phyloP scores from a whole-genome alignment of 805 yeast species.

The Metschnikowia lachancei region DNA sequence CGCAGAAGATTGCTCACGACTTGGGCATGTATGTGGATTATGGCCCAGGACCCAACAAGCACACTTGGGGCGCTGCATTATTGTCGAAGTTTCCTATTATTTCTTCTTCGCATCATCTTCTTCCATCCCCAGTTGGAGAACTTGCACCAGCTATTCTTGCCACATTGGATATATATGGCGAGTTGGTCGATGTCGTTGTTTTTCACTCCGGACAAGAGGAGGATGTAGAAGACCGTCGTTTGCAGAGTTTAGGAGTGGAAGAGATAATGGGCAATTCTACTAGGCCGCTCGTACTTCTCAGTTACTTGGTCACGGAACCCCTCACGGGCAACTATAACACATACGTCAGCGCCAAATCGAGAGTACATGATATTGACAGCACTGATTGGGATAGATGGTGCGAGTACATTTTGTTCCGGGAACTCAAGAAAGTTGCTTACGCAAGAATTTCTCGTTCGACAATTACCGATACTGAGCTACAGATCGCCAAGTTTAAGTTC shows the following conservation, averaged over 20 bases:
- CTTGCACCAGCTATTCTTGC: constrained; percentile 98
- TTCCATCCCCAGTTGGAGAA: constrained; percentile 98
- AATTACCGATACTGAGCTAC: constrained; percentile 95
- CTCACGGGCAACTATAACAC: constrained; percentile 87
- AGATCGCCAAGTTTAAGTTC: constrained; percentile 85
- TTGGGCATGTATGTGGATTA: constrained; percentile 92
- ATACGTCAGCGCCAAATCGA: constrained; percentile 76
- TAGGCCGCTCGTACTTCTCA: constrained; percentile 80
- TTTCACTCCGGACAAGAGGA: constrained; percentile 99
- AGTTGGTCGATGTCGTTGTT: constrained; percentile 84
- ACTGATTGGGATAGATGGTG: constrained; percentile 98
- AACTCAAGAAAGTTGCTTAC: constrained; percentile 82
- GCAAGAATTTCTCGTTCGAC: constrained; percentile 92
- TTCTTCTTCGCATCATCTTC: constrained; percentile 82
- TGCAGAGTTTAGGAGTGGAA: constrained; percentile 75
- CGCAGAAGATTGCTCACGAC: constrained; percentile 88
- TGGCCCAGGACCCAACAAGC: constrained; percentile 97
- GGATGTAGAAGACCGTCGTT: constrained; percentile 87
- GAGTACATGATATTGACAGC: constrained; percentile 92
- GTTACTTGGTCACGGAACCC: constrained; percentile 89
- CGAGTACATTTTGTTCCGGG: constrained; percentile 88
- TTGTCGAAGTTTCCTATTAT: constrained; percentile 92
- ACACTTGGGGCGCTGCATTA: constrained; percentile 96
- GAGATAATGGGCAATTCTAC: constrained; percentile 78
- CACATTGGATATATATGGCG: constrained; percentile 87